These are phyloP conservation scores for Lichtheimia hyalospora DNA, from an alignment of 371 early-diverging fungal genomes.

Conservation along the genomic window DNA sequence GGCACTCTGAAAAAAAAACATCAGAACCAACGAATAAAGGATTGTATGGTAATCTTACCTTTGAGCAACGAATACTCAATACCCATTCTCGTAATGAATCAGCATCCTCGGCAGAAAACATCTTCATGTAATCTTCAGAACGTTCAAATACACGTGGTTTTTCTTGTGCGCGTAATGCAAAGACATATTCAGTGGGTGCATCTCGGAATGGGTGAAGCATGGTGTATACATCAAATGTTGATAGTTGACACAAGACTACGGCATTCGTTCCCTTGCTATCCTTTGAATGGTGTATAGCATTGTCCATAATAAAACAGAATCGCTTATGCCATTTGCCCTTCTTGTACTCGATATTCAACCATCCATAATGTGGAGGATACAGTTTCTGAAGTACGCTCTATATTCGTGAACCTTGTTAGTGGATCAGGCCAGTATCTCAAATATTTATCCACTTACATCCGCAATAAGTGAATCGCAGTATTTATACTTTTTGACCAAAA, in stretches of 20 bases:
- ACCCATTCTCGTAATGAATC: constrained; percentile 85
- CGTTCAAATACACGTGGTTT: constrained; percentile 77
- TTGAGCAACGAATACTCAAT: constrained; percentile 74
- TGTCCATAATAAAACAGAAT: constrained; percentile 65
- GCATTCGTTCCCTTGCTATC: constrained; percentile 62
- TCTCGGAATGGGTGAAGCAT: constrained; percentile 48
- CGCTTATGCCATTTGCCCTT: constrained; percentile 79
- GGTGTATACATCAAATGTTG: constrained; percentile 81
- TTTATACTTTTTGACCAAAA: constrained; percentile 75
- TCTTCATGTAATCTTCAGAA: constrained; percentile 81
- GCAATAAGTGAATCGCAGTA: constrained; percentile 46
- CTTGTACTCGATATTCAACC: constrained; percentile 68
- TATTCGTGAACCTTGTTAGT: constrained; percentile 4
- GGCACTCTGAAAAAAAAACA: constrained; percentile 21
- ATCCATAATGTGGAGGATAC: constrained; percentile 60
- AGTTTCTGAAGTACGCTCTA: constrained; percentile 37
- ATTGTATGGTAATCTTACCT: constrained; percentile 42
- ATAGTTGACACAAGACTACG: constrained; percentile 66
- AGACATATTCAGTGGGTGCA: constrained; percentile 78
- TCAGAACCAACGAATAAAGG: not conserved
- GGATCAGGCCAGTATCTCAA: not conserved
- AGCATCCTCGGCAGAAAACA: constrained; percentile 73
- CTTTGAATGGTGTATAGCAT: constrained; percentile 69
- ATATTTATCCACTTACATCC: constrained; percentile 27
- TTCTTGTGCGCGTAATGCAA: constrained; percentile 84